Evolutionary conservation across 495 filamentous ascomycete species (phyloP).

Genomic region (Tetracladium setigerum): DNA sequence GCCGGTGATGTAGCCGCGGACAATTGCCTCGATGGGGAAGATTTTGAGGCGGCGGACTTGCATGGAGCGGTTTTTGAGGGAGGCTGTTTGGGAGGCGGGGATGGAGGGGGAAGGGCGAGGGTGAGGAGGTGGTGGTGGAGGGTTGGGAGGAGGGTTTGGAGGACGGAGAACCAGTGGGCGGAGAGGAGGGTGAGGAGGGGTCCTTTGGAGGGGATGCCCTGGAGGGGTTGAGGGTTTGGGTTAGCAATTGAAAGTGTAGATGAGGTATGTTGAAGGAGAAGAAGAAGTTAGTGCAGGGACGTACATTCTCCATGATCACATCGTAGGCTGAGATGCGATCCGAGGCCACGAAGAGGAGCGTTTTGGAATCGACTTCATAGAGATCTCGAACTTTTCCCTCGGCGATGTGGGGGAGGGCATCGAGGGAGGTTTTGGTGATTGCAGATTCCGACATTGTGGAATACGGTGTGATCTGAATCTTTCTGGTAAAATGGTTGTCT

Average conservation of each 20-base stretch:
- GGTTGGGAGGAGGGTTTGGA: slow-evolving; percentile 54
- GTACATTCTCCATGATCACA: slow-evolving; percentile 80
- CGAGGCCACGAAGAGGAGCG: slow-evolving; percentile 79
- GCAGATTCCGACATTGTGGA: slow-evolving; percentile 5
- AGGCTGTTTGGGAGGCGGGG: slow-evolving; percentile 36
- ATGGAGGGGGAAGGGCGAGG: slow-evolving; percentile 53
- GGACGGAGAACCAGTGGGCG: slow-evolving; percentile 76
- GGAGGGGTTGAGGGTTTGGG: neutral
- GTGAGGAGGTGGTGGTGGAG: slow-evolving; percentile 73
- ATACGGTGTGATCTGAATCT: no score
- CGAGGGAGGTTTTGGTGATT: slow-evolving; percentile 11
- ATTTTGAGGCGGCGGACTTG: slow-evolving; percentile 69
- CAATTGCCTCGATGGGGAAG: slow-evolving; percentile 86
- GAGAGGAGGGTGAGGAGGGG: slow-evolving; percentile 76
- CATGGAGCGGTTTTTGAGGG: slow-evolving; percentile 69
- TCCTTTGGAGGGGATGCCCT: slow-evolving; percentile 83
- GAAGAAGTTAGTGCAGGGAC: slow-evolving; percentile 2
- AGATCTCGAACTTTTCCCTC: slow-evolving; percentile 75
- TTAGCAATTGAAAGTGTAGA: neutral
- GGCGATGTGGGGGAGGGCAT: slow-evolving; percentile 28
- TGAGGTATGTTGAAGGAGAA: neutral
- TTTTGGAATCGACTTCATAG: slow-evolving; percentile 65
- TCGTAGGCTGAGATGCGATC: slow-evolving; percentile 95
- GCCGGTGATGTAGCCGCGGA: slow-evolving; percentile 91
- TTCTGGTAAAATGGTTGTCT: no score